phyloP scores from a whole-genome alignment of 2,329 filamentous ascomycete genomes.

The Trichocomaceae sp. region DNA sequence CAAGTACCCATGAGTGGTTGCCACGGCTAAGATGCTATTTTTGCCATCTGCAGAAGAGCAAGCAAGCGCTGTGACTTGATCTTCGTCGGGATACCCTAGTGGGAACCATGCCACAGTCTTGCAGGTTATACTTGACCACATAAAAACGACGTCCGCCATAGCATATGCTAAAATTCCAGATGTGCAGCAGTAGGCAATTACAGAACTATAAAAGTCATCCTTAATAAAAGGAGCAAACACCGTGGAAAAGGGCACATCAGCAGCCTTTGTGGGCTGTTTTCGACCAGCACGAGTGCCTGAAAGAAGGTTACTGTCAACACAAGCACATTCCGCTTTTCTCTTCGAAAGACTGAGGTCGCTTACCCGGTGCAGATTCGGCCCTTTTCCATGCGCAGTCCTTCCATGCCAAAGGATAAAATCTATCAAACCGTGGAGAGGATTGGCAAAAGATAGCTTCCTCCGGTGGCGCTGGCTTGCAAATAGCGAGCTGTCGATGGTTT shows the following conservation, averaged over 20 bases:
- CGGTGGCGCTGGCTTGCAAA: constrained; percentile 26
- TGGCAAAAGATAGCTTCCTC: constrained; percentile 21
- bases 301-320: not conserved
- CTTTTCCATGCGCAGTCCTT: constrained; percentile 35
- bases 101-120: constrained; percentile 54
- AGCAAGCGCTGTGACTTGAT: constrained; percentile 72
- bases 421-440: constrained; percentile 24
- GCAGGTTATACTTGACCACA: constrained; percentile 74
- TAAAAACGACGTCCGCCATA: constrained; percentile 69
- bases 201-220: constrained; percentile 92
- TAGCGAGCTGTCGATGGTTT: constrained; percentile 58
- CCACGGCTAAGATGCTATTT: constrained; percentile 77
- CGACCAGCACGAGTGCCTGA: not conserved
- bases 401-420: constrained; percentile 31
- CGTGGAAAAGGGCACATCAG: constrained; percentile 69
- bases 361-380: constrained; percentile 27
- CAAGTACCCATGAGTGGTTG: constrained; percentile 69
- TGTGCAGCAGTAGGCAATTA: constrained; percentile 74
- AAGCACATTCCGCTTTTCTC: not conserved
- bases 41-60: constrained; percentile 76
- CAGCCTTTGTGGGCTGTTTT: not conserved
- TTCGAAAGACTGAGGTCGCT: constrained; percentile 19
- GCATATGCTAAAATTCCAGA: constrained; percentile 76
- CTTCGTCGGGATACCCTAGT: constrained; percentile 32
- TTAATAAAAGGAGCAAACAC: constrained; percentile 75